These are phyloP conservation scores for Hamigera avellanea DNA, from an alignment of 495 filamentous ascomycete genomes.

Conservation along the genomic window DNA sequence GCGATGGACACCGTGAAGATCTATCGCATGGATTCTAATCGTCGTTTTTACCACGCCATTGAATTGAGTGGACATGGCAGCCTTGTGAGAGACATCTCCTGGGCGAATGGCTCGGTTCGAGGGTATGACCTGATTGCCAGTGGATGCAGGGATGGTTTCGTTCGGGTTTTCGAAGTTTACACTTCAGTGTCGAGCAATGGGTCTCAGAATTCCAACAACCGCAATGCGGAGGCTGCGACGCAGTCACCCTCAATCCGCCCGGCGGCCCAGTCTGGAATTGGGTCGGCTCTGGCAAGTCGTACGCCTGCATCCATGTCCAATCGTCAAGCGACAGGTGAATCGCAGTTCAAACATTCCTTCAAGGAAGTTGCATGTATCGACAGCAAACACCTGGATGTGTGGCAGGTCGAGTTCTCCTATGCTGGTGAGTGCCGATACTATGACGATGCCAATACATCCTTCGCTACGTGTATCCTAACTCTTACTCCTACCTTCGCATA, in stretches of 20 bases:
- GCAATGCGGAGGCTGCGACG: conserved; percentile 16
- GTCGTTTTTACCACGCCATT: conserved; percentile 64
- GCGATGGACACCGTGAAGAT: conserved; percentile 71
- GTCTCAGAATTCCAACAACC: conserved; percentile 17
- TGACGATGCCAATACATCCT: too few species aligned
- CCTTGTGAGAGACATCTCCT: conserved; percentile 82
- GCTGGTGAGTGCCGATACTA: conserved; percentile 24
- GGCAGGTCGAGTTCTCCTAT: conserved; percentile 38
- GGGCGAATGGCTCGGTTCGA: conserved; percentile 78
- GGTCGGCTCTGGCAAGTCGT: conserved; percentile 36
- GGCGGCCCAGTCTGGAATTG: conserved; percentile 39
- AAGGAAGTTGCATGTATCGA: conserved; percentile 37
- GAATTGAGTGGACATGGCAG: conserved; percentile 58
- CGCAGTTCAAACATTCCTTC: conserved; percentile 32
- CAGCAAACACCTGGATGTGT: conserved; percentile 38
- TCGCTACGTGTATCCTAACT: too few species aligned
- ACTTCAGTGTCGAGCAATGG: conserved; percentile 29
- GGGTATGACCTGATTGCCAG: conserved; percentile 87
- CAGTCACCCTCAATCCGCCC: conserved; percentile 25
- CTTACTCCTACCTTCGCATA: too few species aligned
- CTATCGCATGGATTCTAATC: conserved; percentile 60
- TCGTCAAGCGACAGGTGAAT: conserved; percentile 21
- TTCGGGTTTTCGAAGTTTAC: conserved; percentile 73
- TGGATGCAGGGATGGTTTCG: conserved; percentile 78
- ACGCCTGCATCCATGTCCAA: conserved; percentile 18